Percentiles rank a stretch among this genome's conserved stretches.
Conservation (phyloP, 345 rosid species). For the Aethionema arabicum region DNA sequence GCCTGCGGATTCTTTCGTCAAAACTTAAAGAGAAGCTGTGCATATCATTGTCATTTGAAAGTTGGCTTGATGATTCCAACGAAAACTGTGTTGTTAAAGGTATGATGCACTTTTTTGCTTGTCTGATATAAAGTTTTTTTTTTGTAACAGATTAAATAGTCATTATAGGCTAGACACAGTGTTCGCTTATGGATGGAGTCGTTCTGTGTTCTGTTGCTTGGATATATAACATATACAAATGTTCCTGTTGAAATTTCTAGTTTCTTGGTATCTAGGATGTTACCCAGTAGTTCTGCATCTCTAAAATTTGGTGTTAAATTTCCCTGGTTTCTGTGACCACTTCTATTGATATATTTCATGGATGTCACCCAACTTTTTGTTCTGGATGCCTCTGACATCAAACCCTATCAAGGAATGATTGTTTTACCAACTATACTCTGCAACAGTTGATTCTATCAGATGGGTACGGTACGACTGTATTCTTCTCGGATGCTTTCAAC, state of each 20-base stretch:
- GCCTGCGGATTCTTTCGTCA: conserved; percentile 62
- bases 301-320: conserved; percentile 15
- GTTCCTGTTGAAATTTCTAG: conserved; percentile 20
- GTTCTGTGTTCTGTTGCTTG: conserved; percentile 14
- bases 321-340: conserved; percentile 14
- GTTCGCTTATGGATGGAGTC: conserved; percentile 14
- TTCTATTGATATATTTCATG: conserved; percentile 17
- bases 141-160: not conserved
- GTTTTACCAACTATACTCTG: conserved; percentile 31
- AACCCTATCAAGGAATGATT: conserved; percentile 20
- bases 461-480: conserved; percentile 82
- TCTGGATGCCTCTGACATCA: conserved; percentile 13
- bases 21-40: conserved; percentile 56
- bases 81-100: conserved; percentile 57
- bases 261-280: conserved; percentile 16
- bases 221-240: conserved; percentile 1
- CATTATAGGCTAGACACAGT: conserved; percentile 14
- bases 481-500: conserved; percentile 70
- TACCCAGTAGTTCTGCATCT: conserved; percentile 6
- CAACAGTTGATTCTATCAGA: conserved; percentile 83
- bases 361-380: too few species aligned
- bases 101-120: conserved; percentile 37
- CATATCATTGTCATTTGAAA: conserved; percentile 52
- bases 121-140: conserved; percentile 1
- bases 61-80: conserved; percentile 55